These are phyloP conservation scores for Crucihimalaya himalaica DNA, from an alignment of 345 rosid species.

Conservation along the genomic window DNA sequence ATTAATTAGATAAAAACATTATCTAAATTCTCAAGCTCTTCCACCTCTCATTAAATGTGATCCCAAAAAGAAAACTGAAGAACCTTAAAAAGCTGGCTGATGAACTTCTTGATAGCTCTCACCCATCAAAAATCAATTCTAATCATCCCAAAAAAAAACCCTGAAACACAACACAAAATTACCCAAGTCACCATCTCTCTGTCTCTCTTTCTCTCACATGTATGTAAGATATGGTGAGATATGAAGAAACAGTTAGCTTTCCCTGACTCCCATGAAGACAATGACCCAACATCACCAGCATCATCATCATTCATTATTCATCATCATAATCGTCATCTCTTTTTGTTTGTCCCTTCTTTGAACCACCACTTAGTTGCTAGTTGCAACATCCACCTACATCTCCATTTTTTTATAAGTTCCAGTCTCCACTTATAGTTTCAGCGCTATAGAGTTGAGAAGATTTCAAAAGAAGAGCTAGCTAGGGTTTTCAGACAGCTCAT, in stretches of 20 bases:
- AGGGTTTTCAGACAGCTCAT: conserved; percentile 30
- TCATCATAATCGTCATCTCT: conserved; percentile 28
- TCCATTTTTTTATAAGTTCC: conserved; percentile 21
- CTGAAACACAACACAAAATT: conserved; percentile 16
- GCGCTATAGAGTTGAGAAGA: background rate
- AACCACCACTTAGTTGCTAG: conserved; percentile 31
- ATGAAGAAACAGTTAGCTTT: conserved; percentile 61
- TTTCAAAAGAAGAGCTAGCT: conserved; percentile 20
- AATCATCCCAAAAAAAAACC: background rate
- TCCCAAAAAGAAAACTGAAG: conserved; percentile 25
- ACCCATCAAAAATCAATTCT: conserved; percentile 22
- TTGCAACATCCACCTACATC: conserved; percentile 24
- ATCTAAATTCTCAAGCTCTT: conserved; percentile 34
- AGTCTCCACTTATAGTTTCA: conserved; percentile 18
- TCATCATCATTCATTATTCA: conserved; percentile 30
- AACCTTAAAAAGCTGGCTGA: conserved; percentile 37
- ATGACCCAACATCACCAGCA: conserved; percentile 52
- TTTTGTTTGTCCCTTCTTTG: conserved; percentile 28
- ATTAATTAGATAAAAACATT: conserved; percentile 19
- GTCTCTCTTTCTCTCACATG: background rate
- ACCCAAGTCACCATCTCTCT: conserved; percentile 29
- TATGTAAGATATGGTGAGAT: conserved; percentile 51
- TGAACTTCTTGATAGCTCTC: conserved; percentile 12
- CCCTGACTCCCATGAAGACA: conserved; percentile 67
- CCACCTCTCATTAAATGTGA: conserved; percentile 36